Evolutionary conservation across 169 alveolate genomes (phyloP), one percentile per base, ranked within the genome.

Genomic region (Amoebophrya sp.): DNA sequence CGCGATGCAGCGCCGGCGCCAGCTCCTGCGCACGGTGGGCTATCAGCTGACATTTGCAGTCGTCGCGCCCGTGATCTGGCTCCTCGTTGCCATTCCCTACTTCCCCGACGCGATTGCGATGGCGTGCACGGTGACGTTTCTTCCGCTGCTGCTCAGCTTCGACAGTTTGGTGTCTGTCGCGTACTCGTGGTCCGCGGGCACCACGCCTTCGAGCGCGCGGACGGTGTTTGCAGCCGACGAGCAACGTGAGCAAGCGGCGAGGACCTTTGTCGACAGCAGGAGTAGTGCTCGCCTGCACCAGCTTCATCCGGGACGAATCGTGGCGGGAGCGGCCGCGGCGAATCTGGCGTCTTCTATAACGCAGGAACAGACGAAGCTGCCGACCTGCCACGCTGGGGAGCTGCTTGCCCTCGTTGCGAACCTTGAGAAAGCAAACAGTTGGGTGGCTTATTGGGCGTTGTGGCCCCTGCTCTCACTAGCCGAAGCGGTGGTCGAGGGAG

Each of bases 361-460:
- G 83, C 83, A 2, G 83, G 35, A 7, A 25, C 83, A 25, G 32
- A 25, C 35, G 83, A 7, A n/a, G 35, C 83, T 25, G 54, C 54
- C 54, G 2, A 7, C 54, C 12, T 41, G 54, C 12, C 54, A 41
- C 12, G 54, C 54, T 2, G 54, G 12, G 23, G 54, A 41, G 54
- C 54, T 41, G 54, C 54, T 12, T 7, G 12, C 2, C 54, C 54
- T 41, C 54, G 54, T 41, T 41, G 23, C 23, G 54, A 12, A 2
- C 10, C 83, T 66, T 0, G 83, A 66, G 35, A 7, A 25, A 25
- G 83, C 83, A 25, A 66, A 66, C 18, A 1, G 32, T 1, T 66
- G 83, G 83, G 83, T 66, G 35, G 83, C 83, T 7, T 66, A 25
- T 25, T 66, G 83, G 83, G 83, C 83, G 0, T 66, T 66, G 83